Conservation (phyloP, 139 green algal genomes). For the Chlorella sp. region DNA sequence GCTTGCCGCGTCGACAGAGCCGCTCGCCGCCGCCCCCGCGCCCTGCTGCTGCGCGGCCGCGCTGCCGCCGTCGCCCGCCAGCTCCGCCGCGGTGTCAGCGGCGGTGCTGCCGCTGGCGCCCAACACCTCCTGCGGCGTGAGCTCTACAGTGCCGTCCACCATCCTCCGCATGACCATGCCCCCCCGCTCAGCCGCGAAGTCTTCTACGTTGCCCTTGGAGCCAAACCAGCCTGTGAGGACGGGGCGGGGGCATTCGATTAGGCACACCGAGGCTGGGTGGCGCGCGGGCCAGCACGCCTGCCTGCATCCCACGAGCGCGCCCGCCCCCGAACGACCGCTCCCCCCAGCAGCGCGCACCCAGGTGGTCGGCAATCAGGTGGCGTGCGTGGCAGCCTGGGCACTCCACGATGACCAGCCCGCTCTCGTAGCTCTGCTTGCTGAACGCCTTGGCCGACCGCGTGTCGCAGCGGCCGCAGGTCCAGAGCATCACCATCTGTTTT, state of each 20-base stretch:
- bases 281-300: no score
- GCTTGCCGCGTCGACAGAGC: no score
- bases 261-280: no score
- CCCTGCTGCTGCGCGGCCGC: no score
- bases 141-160: conserved; percentile 36
- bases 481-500: conserved; percentile 41
- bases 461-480: conserved; percentile 44
- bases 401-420: conserved; percentile 64
- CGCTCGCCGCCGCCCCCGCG: no score
- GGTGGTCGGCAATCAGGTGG: conserved; percentile 70
- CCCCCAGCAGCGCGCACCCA: no score
- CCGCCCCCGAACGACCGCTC: conserved; percentile 70
- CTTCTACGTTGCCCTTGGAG: conserved; percentile 27
- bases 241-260: no score
- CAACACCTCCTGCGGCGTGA: conserved; percentile 46
- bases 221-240: conserved; percentile 47
- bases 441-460: conserved; percentile 62
- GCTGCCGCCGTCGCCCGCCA: no score
- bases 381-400: conserved; percentile 59
- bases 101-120: no score
- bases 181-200: conserved; percentile 24
- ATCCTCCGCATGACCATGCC: not conserved
- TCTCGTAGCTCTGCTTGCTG: conserved; percentile 52
- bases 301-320: no score
- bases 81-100: no score